Evolutionary conservation across 108 stramenopile genomes (phyloP).

Genomic region (Hondaea fermentalgiana): DNA sequence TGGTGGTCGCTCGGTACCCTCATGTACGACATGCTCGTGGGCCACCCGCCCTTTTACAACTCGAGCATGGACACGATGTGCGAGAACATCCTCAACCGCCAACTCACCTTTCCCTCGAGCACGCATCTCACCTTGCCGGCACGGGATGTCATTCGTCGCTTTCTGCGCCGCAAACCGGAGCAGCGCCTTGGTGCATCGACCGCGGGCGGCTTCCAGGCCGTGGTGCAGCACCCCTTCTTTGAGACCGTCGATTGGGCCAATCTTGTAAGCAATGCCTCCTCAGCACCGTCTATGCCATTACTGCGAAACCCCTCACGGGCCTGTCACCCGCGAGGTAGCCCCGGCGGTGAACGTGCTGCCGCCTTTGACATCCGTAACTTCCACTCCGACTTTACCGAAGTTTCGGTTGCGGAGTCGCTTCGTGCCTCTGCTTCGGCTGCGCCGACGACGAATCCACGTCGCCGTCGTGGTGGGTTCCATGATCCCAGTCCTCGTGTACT

Average conservation of each 20-base stretch:
- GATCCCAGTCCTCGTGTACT: neutral
- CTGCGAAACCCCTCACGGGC: neutral
- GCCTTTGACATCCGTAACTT: neutral
- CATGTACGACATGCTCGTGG: slow-evolving; percentile 48
- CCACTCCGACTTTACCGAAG: neutral
- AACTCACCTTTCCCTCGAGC: neutral
- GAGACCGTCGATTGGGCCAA: slow-evolving; percentile 76
- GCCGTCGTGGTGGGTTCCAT: neutral
- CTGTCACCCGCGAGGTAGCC: neutral
- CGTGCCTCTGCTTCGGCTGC: neutral
- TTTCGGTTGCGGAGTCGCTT: neutral
- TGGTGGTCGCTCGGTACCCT: slow-evolving; percentile 53
- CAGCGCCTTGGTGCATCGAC: neutral
- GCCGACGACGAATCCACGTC: neutral
- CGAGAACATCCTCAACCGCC: neutral
- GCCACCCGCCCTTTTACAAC: slow-evolving; percentile 23
- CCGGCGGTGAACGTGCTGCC: neutral
- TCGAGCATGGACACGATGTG: neutral
- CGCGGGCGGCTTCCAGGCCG: slow-evolving; percentile 34
- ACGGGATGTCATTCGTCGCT: neutral
- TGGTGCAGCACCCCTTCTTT: slow-evolving; percentile 75
- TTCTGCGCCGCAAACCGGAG: neutral
- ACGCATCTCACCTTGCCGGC: neutral
- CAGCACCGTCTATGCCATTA: neutral
- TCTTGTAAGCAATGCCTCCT: slow-evolving; percentile 35